Percentiles rank a stretch among this genome's conserved stretches.
Evolutionary conservation across 768 basidiomycete species (phyloP).

Genomic region (Podaxis mareebaensis): DNA sequence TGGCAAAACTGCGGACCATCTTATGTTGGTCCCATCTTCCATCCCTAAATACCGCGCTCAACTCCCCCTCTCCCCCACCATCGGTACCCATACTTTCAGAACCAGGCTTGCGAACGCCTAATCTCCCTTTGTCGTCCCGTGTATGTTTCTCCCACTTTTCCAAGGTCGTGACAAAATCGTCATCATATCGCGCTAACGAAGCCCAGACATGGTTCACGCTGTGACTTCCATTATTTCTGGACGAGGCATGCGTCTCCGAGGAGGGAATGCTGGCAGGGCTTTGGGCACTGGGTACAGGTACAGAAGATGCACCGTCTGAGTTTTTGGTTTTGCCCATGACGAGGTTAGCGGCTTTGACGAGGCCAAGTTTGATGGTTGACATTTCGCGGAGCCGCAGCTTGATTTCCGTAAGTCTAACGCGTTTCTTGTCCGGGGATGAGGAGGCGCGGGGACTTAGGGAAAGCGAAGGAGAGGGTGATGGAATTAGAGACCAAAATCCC

Average conservation of each 20-base stretch:
- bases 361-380: conserved; percentile 46
- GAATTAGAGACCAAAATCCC: conserved; percentile 43
- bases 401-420: conserved; percentile 58
- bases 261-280: background rate
- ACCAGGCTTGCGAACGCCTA: conserved; percentile 22
- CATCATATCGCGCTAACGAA: conserved; percentile 80
- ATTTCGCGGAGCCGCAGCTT: conserved; percentile 61
- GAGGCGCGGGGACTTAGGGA: too few relatives aligned
- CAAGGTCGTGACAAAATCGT: conserved; percentile 61
- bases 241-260: conserved; percentile 18
- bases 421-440: conserved; percentile 28
- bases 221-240: conserved; percentile 20
- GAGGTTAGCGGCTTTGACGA: conserved; percentile 59
- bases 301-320: background rate
- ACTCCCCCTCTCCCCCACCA: conserved; percentile 30
- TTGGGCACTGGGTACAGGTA: background rate
- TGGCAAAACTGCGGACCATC: conserved; percentile 79
- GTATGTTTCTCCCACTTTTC: conserved; percentile 63
- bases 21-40: conserved; percentile 72
- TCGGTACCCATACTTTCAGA: conserved; percentile 30
- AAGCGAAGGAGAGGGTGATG: conserved; percentile 16
- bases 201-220: conserved; percentile 56
- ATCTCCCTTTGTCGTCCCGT: conserved; percentile 40
- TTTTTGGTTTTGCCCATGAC: conserved; percentile 45
- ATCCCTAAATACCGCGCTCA: conserved; percentile 46